Evolutionary conservation across 2,329 filamentous ascomycete species (phyloP).

Genomic region (Allantophomopsis lycopodina): DNA sequence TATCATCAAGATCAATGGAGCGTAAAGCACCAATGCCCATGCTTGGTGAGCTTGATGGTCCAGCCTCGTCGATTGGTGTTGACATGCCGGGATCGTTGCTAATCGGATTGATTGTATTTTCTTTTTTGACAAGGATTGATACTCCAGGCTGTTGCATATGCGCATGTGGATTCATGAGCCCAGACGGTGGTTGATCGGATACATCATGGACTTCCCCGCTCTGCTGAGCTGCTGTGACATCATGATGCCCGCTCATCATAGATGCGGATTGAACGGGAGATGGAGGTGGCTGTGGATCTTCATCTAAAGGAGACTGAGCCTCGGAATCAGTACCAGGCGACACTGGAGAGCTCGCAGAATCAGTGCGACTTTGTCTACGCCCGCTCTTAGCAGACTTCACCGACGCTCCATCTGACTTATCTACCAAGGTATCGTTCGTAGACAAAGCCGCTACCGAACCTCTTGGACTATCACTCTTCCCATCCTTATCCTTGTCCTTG

Average conservation of each 20-base stretch:
- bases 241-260: slow-evolving; percentile 58
- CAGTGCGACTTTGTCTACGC: slow-evolving; percentile 29
- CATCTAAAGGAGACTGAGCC: slow-evolving; percentile 27
- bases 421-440: slow-evolving; percentile 40
- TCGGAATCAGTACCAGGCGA: slow-evolving; percentile 19
- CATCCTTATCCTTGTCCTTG: slow-evolving; percentile 35
- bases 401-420: slow-evolving; percentile 65
- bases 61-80: slow-evolving; percentile 28
- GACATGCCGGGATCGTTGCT: slow-evolving; percentile 30
- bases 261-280: slow-evolving; percentile 74
- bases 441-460: slow-evolving; percentile 48
- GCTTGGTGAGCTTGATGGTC: slow-evolving; percentile 28
- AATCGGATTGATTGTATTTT: slow-evolving; percentile 52
- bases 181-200: slow-evolving; percentile 75
- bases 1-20: slow-evolving; percentile 88
- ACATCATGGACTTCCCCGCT: slow-evolving; percentile 89
- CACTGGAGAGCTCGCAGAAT: slow-evolving; percentile 22
- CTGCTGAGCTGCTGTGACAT: slow-evolving; percentile 68
- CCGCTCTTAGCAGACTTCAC: slow-evolving; percentile 56
- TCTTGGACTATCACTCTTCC: slow-evolving; percentile 66
- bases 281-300: slow-evolving; percentile 54
- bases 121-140: slow-evolving; percentile 75
- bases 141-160: slow-evolving; percentile 61
- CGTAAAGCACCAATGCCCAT: slow-evolving; percentile 88
- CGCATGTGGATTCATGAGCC: slow-evolving; percentile 40